Evolutionary conservation across 345 rosid genomes (phyloP).

Genomic region (Camelina hispida): DNA sequence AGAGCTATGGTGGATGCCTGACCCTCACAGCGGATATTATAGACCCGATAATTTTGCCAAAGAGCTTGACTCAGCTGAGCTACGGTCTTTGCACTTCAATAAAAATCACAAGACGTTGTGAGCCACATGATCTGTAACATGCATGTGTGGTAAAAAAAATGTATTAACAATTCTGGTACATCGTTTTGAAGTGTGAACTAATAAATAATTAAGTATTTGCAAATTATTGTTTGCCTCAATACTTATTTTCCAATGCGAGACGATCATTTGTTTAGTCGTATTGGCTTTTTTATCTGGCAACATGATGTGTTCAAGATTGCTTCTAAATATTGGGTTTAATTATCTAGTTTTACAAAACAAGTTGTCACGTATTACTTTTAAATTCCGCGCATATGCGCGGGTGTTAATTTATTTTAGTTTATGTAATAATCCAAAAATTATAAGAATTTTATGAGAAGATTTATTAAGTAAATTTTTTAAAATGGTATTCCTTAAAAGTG

Average conservation of each 20-base stretch:
- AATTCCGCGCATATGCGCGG: too few species aligned
- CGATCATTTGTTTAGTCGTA: neutral
- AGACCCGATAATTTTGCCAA: conserved; percentile 16
- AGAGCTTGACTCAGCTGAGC: conserved; percentile 34
- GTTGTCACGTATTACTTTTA: neutral
- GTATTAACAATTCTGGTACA: neutral
- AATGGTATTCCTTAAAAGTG: too few species aligned
- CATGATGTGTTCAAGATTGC: conserved; percentile 15
- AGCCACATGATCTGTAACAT: conserved; percentile 22
- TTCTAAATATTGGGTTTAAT: conserved; percentile 19
- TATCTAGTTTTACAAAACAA: conserved; percentile 15
- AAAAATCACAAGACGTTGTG: neutral
- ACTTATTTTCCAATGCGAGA: neutral
- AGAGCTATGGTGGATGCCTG: conserved; percentile 45
- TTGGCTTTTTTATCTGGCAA: neutral
- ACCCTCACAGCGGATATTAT: conserved; percentile 33
- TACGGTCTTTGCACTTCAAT: conserved; percentile 21
- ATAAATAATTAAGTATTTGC: neutral
- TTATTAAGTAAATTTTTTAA: too few species aligned
- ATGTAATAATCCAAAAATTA: too few species aligned
- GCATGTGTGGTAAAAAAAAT: neutral
- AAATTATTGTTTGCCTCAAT: conserved; percentile 8
- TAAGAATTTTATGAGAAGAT: too few species aligned
- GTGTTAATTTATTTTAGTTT: too few species aligned
- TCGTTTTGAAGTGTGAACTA: conserved; percentile 10